Base-by-base conservation (phyloP, 2,329 filamentous ascomycete species). In the Phaeosphaeriaceae sp. region DNA sequence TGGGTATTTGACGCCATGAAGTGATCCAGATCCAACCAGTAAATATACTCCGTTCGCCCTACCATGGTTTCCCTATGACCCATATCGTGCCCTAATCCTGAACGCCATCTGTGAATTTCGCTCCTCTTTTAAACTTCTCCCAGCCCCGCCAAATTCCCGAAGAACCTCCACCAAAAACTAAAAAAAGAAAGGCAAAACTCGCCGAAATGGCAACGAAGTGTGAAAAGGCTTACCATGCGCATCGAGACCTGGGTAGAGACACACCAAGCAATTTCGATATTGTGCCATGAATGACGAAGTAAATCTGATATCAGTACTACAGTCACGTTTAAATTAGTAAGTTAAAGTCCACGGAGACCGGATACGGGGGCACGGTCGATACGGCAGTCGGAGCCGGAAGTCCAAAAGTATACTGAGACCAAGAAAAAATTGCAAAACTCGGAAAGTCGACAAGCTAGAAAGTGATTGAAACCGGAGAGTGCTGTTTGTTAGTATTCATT, bases 401-500 rank as follows among this genome's bases (percentile, higher is more conserved):
- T 40, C 29, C 17, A 48, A 18, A n/a, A 8, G 21, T 40, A n/a
- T 2, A 5, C 32, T 23, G n/a, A 21, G n/a, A 42, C 29, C 18
- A 20, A 11, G 35, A 34, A 15, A 23, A 9, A 46, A 40, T 21
- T 26, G 39, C 18, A 26, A 35, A 35, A 48, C 32, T 40, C 38
- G 45, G 35, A 47, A 21, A 26, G 13, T 30, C 13, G 33, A 21
- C 12, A 15, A 23, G 23, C 21, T 4, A 32, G 33, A 12, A 26
- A 17, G 26, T 8, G 21, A 12, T 11, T 11, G 23, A n/a, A 15
- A 21, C 13, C 16, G 39, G 15, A 20, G 12, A 50, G 50, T 52
- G 26, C 57, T 63, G 42, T 21, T 28, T 38, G 56, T 68, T 64
- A 69, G 64, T 62, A 52, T 20, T 40, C 15, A 45, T 50, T n/a